phyloP scores from a whole-genome alignment of 768 basidiomycete genomes.

The Coprinellus micaceus region DNA sequence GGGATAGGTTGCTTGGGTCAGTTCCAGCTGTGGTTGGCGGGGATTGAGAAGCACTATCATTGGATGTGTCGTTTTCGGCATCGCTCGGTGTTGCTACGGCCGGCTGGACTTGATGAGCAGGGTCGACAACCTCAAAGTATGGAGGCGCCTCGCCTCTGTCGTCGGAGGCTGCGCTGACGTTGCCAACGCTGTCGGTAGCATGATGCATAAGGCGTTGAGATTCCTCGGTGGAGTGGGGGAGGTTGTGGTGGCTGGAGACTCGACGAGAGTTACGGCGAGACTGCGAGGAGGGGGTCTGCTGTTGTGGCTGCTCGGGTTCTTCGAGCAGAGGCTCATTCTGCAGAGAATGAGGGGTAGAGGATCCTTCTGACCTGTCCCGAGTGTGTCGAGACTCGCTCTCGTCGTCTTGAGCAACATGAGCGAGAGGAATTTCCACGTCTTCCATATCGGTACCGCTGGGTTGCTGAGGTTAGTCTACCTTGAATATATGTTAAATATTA shows the following conservation, averaged over 20 bases:
- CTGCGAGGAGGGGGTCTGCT: slow-evolving; percentile 15
- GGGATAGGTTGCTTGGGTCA: not conserved
- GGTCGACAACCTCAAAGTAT: slow-evolving; percentile 55
- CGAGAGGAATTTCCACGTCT: slow-evolving; percentile 44
- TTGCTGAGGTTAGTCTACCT: too few relatives aligned
- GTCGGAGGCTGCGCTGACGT: slow-evolving; percentile 26
- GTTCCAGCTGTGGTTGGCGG: too few relatives aligned
- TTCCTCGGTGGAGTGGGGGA: slow-evolving; percentile 31
- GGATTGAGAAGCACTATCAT: not conserved
- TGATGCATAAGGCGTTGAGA: slow-evolving; percentile 25
- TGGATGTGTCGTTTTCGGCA: not conserved
- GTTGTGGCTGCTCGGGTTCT: slow-evolving; percentile 23
- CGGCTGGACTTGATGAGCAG: not conserved
- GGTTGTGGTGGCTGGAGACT: slow-evolving; percentile 22
- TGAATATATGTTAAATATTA: not conserved
- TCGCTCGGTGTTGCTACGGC: not conserved
- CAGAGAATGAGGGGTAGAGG: slow-evolving; percentile 37
- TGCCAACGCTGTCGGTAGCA: slow-evolving; percentile 7
- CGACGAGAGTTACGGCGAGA: slow-evolving; percentile 20
- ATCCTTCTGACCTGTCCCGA: slow-evolving; percentile 31
- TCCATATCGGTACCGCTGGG: slow-evolving; percentile 53
- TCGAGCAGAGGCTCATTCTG: slow-evolving; percentile 42
- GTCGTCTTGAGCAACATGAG: slow-evolving; percentile 34
- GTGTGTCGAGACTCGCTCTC: slow-evolving; percentile 26
- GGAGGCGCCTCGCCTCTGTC: slow-evolving; percentile 64